Evolutionary conservation across 305 asterid species (phyloP), one percentile per base, ranked within the genome.

Genomic region (Fraxinus angustifolia): DNA sequence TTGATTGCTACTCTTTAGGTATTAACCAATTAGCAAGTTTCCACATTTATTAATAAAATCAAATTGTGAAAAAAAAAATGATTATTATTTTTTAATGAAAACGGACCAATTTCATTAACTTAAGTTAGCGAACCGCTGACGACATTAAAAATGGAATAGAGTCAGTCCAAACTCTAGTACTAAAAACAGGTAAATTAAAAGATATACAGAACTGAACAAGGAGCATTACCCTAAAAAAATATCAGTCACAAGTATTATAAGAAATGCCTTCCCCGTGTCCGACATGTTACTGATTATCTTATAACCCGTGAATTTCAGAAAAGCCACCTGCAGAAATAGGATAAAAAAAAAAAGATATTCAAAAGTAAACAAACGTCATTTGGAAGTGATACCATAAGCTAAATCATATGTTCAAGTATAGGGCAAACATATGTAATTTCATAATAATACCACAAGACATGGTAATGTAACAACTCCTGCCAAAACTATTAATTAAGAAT

Each of bases 221-320:
- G 73, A 60, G 35, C 26, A 16, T 84, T 94, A 93, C 98, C 99
- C 98, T 85, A 94, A 88, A 86, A 94, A 92, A 79, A 93, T 96
- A 90, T 96, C 99, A 0, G 98, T 90, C 84, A 90, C 45, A 81
- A 96, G 98, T 70, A 96, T 94, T 36, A 96, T 92, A 33, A 91
- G 85, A 83, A 96, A 92, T 14, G 99, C 99, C 91, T 96, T 96
- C 84, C 98, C 98, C 0, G 97, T 88, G 88, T 96, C 98, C n/a
- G 98, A 87, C 68, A 92, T 70, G 82, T 93, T 96, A 80, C 93
- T 96, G 84, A 96, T 56, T 82, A 94, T 84, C 88, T 94, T 96
- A 84, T 94, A 92, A 71, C 99, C 98, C 1, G 97, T 94, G 87
- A 96, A 96, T 88, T 91, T 96, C 91, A 96, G 95, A 92, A 96